Conservation (phyloP, 768 basidiomycete species). For the Serendipita sp. region DNA sequence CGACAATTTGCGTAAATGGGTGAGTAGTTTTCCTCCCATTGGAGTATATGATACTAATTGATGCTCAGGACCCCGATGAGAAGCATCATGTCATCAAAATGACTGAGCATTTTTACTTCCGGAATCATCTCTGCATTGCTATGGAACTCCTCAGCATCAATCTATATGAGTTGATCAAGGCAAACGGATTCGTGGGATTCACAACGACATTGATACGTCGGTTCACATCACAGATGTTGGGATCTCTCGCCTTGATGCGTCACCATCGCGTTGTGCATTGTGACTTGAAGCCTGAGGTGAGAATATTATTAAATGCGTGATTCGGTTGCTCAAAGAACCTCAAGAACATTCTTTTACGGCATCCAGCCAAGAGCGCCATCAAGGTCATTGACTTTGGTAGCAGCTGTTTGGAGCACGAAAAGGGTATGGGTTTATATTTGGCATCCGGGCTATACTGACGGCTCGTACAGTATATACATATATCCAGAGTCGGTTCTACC, state of each 20-base stretch:
- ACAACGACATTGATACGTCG: slow-evolving; percentile 87
- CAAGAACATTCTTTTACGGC: slow-evolving; percentile 86
- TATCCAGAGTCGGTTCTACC: slow-evolving; percentile 98
- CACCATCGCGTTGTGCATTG: slow-evolving; percentile 98
- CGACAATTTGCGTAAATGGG: slow-evolving; percentile 95
- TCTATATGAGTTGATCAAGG: slow-evolving; percentile 97
- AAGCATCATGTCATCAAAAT: slow-evolving; percentile 96
- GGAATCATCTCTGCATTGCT: slow-evolving; percentile 93
- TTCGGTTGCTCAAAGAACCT: not conserved
- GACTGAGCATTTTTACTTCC: slow-evolving; percentile 97
- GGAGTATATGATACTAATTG: slow-evolving; percentile 2
- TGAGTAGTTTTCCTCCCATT: slow-evolving; percentile 19
- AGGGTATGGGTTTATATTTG: slow-evolving; percentile 49
- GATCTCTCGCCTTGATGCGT: slow-evolving; percentile 83
- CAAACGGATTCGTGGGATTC: slow-evolving; percentile 97
- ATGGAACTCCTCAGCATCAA: slow-evolving; percentile 98
- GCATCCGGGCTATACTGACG: not conserved
- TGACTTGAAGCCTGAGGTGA: slow-evolving; percentile 93
- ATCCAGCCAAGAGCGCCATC: slow-evolving; percentile 90
- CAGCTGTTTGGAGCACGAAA: slow-evolving; percentile 96
- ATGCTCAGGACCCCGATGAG: slow-evolving; percentile 74
- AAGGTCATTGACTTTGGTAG: slow-evolving; percentile 99
- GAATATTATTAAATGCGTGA: slow-evolving; percentile 13
- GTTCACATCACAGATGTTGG: slow-evolving; percentile 90
- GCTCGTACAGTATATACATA: slow-evolving; percentile 78